Conservation (phyloP, 306 rosid genomes). For the Macrotyloma uniflorum region DNA sequence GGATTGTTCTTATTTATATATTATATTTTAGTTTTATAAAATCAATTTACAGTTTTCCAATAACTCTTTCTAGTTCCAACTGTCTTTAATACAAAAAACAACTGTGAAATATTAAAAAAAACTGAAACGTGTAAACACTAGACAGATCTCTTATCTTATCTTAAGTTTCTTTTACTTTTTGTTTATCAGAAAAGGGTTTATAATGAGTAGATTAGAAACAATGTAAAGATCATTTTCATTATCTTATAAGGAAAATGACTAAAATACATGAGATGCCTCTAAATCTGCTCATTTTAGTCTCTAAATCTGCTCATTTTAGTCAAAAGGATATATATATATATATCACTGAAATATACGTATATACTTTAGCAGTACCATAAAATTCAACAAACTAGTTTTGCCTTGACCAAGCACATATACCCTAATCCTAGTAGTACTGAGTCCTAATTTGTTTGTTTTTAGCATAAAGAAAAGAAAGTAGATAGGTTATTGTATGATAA, state of each 20-base stretch:
- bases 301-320: neutral
- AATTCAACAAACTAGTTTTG: neutral
- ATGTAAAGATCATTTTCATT: too few species aligned
- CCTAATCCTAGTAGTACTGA: neutral
- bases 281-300: neutral
- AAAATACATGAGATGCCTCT: neutral
- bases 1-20: too few species aligned
- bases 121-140: too few species aligned
- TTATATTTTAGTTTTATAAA: too few species aligned
- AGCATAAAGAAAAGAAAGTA: neutral
- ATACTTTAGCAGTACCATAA: neutral
- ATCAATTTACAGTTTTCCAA: too few species aligned
- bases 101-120: too few species aligned
- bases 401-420: neutral
- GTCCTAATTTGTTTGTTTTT: neutral
- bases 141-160: too few species aligned
- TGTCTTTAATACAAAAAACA: too few species aligned
- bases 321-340: too few species aligned
- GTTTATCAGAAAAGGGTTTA: neutral
- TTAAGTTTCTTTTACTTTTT: too few species aligned
- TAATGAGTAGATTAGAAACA: too few species aligned
- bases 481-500: neutral
- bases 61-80: too few species aligned
- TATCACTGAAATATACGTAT: neutral
- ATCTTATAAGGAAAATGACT: neutral